phyloP scores from a whole-genome alignment of 2,329 filamentous ascomycete species.

The Bipolaris bicolor region DNA sequence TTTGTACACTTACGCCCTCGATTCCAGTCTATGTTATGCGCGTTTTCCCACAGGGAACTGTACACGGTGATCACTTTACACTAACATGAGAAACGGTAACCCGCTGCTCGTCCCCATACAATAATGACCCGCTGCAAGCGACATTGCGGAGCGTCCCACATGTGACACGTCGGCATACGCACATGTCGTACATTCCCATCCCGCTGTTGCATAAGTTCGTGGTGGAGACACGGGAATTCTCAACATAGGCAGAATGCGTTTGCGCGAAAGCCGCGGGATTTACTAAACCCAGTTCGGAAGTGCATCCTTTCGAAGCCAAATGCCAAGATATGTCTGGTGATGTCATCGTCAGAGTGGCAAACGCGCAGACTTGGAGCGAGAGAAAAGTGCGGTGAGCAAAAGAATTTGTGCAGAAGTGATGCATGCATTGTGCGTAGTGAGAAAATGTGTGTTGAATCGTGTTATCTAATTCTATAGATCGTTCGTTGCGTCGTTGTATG shows the following conservation, averaged over 20 bases:
- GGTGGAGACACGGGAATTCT: slow-evolving; percentile 1
- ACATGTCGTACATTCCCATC: neutral
- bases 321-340: neutral
- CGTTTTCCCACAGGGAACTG: neutral
- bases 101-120: neutral
- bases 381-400: neutral
- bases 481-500: slow-evolving; percentile 6
- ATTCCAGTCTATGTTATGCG: neutral
- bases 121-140: neutral
- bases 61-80: neutral
- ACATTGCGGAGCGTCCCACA: neutral
- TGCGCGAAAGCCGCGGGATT: neutral
- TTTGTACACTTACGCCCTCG: neutral
- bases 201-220: neutral
- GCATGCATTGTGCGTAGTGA: neutral
- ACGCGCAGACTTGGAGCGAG: neutral
- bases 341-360: slow-evolving; percentile 1
- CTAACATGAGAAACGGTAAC: neutral
- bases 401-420: neutral
- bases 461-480: neutral
- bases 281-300: neutral
- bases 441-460: neutral
- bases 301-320: neutral
- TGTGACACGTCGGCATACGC: slow-evolving; percentile 3
- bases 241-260: neutral